These are phyloP conservation scores for Tilletia walkeri DNA, from an alignment of 1,284 basidiomycete species.

Conservation along the genomic window DNA sequence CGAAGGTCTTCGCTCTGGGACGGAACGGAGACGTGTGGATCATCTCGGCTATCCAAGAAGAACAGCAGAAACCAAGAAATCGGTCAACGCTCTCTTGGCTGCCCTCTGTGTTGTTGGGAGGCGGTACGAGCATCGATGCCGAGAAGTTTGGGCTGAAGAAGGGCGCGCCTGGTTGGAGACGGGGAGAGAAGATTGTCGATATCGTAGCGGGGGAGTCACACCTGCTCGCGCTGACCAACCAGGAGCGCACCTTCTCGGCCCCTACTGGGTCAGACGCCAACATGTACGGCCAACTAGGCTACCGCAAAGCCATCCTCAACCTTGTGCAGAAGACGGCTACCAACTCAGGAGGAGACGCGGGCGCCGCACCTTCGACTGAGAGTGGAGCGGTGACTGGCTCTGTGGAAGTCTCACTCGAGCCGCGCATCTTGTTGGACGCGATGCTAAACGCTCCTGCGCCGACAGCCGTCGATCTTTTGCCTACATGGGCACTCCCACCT, in stretches of 20 bases:
- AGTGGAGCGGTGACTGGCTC: slow-evolving; percentile 32
- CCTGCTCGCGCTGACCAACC: slow-evolving; percentile 77
- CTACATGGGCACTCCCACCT: slow-evolving; percentile 26
- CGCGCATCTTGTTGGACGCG: slow-evolving; percentile 35
- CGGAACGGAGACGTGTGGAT: slow-evolving; percentile 50
- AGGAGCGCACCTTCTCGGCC: slow-evolving; percentile 76
- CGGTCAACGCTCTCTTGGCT: slow-evolving; percentile 22
- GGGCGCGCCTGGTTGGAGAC: slow-evolving; percentile 26
- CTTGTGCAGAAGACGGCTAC: slow-evolving; percentile 35
- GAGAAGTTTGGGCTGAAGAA: slow-evolving; percentile 29
- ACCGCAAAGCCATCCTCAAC: slow-evolving; percentile 55
- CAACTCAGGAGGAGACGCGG: too few species aligned
- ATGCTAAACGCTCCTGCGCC: slow-evolving; percentile 1
- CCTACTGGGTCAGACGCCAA: slow-evolving; percentile 78
- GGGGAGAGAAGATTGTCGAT: slow-evolving; percentile 38
- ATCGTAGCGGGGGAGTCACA: slow-evolving; percentile 68
- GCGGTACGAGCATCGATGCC: slow-evolving; percentile 31
- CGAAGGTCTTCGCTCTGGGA: slow-evolving; percentile 48
- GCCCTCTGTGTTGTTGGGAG: background rate
- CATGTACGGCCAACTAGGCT: slow-evolving; percentile 77
- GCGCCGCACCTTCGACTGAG: background rate
- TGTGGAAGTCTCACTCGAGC: slow-evolving; percentile 58
- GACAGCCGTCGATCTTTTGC: slow-evolving; percentile 14
- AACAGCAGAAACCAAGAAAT: slow-evolving; percentile 24
- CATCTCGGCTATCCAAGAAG: slow-evolving; percentile 36